Conservation (phyloP, 1,284 basidiomycete genomes). For the Austroboletus niveus region DNA sequence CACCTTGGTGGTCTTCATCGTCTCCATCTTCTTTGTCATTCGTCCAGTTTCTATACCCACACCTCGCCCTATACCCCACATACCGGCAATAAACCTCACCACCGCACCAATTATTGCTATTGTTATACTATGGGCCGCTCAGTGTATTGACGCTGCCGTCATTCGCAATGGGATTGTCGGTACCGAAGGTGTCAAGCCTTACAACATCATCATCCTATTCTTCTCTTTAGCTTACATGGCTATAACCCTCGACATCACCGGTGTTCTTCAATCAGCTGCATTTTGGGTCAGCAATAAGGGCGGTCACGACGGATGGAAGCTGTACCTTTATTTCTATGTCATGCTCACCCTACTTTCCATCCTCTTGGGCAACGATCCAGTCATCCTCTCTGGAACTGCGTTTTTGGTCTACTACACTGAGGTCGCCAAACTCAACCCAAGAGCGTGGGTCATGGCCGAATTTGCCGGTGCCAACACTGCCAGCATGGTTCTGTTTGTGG, state of each 20-base stretch:
- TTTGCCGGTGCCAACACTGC: conserved; percentile 82
- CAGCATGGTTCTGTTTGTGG: conserved; percentile 63
- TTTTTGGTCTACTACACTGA: conserved; percentile 85
- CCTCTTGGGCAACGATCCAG: conserved; percentile 87
- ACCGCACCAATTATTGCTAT: conserved; percentile 82
- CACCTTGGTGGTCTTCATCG: conserved; percentile 69
- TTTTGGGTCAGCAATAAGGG: conserved; percentile 84
- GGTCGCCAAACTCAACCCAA: conserved; percentile 54
- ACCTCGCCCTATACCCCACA: conserved; percentile 30
- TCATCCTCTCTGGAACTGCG: conserved; percentile 82
- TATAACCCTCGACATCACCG: conserved; percentile 88
- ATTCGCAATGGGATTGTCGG: conserved; percentile 74
- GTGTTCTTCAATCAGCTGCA: conserved; percentile 83
- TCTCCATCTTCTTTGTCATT: conserved; percentile 74
- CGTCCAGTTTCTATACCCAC: conserved; percentile 58
- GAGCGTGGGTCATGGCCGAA: conserved; percentile 53
- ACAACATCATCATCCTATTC: conserved; percentile 93
- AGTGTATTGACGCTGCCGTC: conserved; percentile 64
- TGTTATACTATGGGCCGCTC: conserved; percentile 72
- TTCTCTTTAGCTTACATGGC: conserved; percentile 93
- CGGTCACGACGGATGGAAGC: conserved; percentile 63
- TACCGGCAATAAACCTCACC: conserved; percentile 61
- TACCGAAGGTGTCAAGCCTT: conserved; percentile 78
- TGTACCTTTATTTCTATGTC: conserved; percentile 79
- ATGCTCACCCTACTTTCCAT: conserved; percentile 81